Base-by-base conservation (phyloP, 352 stramenopile genomes). In the Phytophthora quininea region DNA sequence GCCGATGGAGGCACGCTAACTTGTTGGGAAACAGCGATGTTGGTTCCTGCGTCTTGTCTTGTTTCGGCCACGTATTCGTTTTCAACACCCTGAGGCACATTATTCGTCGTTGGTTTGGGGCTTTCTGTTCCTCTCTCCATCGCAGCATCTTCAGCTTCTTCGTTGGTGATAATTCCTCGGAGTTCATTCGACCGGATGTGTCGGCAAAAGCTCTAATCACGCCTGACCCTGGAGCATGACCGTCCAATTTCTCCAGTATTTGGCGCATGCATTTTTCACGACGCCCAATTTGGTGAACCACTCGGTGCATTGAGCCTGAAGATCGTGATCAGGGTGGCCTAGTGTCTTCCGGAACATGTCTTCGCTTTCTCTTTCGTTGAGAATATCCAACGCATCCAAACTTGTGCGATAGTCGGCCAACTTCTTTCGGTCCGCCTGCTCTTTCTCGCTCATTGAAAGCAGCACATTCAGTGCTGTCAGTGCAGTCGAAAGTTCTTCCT, bases 401-500 rank as follows among this genome's bases (percentile, higher is more conserved):
- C 86, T 93, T 32, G 64, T 57, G 29, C 79, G 80, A 62, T 92
- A 95, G 37, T 83, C 82, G 3, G 58, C 56, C 3, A 94, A 57
- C 49, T 93, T 93, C 37, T 80, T 87, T 9, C 50, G 53, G 45
- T 95, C 86, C 3, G 55, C 62, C 14, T 67, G 51, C 4, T 71
- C 71, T 30, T 84, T 86, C 32, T 94, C 86, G 19, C 86, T 86
- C 74, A 95, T 92, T 3, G 73, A 76, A 4, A 93, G 53, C 30
- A 95, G 49, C 7, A 95, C 83, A 33, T 87, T 92, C 3, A 95
- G 60, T 15, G 86, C 88, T n/a, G 88, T 93, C 30, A 86, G 27
- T 0, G 86, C 81, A 7, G 88, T 95, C 30, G 84, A 91, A 32
- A 91, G 80, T 53, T 93, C 85, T 54, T 95, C 88, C 48, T 90